phyloP scores from a whole-genome alignment of 441 rosid genomes.

The Corymbia citriodora region DNA sequence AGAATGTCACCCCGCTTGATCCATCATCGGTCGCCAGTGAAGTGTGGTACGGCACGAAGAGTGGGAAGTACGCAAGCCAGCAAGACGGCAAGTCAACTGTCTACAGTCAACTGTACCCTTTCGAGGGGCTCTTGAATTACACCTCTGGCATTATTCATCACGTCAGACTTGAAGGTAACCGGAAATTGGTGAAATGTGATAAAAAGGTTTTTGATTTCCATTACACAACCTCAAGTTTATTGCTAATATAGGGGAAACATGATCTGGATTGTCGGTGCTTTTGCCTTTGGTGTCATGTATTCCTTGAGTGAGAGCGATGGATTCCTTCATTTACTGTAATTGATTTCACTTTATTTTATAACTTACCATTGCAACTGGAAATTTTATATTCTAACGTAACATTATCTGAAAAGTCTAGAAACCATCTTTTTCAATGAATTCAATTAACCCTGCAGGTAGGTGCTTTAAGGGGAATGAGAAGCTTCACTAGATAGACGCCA shows the following conservation, averaged over 20 bases:
- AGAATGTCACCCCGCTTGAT: conserved; percentile 38
- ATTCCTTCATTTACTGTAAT: not conserved
- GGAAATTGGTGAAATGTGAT: not conserved
- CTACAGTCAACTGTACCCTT: conserved; percentile 44
- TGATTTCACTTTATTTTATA: not conserved
- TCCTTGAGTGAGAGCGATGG: not conserved
- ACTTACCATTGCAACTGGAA: not conserved
- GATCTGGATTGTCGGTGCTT: not conserved
- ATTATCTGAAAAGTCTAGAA: not conserved
- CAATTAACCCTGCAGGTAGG: not conserved
- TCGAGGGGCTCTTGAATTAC: conserved; percentile 49
- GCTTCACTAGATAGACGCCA: not conserved
- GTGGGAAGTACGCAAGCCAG: conserved; percentile 30
- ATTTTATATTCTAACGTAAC: not conserved
- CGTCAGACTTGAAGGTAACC: conserved; percentile 59
- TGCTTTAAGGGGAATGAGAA: not conserved
- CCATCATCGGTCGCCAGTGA: conserved; percentile 29
- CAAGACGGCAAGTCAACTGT: conserved; percentile 18
- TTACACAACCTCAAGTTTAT: not conserved
- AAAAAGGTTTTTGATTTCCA: not conserved
- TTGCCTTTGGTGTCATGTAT: not conserved
- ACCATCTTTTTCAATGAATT: not conserved
- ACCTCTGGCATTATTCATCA: conserved; percentile 61
- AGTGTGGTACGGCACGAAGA: conserved; percentile 30
- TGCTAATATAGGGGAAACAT: not conserved